Percentiles rank a stretch among this genome's conserved stretches.
Evolutionary conservation across 2,329 filamentous ascomycete species (phyloP).

Genomic region (Aspergillus quadrilineatus): DNA sequence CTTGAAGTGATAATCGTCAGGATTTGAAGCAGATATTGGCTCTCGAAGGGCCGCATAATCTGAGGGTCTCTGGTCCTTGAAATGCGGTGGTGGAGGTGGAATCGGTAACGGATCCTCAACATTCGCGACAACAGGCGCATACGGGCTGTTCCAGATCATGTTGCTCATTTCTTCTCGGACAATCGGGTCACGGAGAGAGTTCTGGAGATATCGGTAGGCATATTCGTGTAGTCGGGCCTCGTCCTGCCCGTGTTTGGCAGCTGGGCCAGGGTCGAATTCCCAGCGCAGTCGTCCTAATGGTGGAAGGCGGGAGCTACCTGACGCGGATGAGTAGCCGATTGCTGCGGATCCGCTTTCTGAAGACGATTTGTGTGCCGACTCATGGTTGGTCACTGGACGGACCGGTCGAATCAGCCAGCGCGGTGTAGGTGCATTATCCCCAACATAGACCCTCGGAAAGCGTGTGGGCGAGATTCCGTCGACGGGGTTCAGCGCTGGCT

Average conservation of each 20-base stretch:
- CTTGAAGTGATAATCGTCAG: background rate
- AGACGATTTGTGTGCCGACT: background rate
- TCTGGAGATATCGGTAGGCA: conserved; percentile 22
- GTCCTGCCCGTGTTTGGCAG: conserved; percentile 2
- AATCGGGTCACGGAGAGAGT: conserved; percentile 15
- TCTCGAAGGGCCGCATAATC: background rate
- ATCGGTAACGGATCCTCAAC: conserved; percentile 26
- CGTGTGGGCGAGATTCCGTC: background rate
- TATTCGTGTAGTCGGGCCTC: conserved; percentile 18
- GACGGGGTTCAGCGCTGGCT: background rate
- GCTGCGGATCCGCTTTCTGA: background rate
- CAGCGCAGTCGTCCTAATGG: conserved; percentile 13
- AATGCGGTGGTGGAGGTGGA: conserved; percentile 13
- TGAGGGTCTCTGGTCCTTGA: background rate
- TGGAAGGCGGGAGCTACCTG: background rate
- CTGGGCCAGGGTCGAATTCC: conserved; percentile 24
- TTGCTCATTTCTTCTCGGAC: conserved; percentile 18
- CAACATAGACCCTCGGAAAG: conserved; percentile 9
- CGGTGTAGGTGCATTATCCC: conserved; percentile 5
- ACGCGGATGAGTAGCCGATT: background rate
- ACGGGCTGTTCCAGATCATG: conserved; percentile 5
- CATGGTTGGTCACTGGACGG: background rate
- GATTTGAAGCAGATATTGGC: background rate
- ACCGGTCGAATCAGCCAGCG: conserved; percentile 17
- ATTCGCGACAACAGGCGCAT: background rate